Evolutionary conservation across 345 rosid genomes (phyloP).

Genomic region (Gossypium bickii): DNA sequence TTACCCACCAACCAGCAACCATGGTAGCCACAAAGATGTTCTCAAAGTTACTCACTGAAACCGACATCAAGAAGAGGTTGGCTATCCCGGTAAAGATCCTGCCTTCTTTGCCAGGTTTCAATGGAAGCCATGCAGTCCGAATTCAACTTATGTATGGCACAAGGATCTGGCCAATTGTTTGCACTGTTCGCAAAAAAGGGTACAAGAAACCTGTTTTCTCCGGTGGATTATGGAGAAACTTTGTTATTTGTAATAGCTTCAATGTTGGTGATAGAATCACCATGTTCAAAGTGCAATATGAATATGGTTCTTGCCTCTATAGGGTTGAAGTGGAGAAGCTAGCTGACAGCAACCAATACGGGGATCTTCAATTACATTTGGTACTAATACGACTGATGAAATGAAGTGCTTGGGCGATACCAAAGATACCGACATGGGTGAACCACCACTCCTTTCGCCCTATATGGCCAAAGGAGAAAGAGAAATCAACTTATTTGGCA

Average conservation of each 20-base stretch:
- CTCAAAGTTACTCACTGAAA: neutral
- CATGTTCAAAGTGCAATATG: neutral
- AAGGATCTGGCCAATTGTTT: neutral
- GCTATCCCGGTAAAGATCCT: neutral
- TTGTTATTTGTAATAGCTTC: neutral
- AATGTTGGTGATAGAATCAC: neutral
- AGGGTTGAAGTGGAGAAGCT: neutral
- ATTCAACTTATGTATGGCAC: neutral
- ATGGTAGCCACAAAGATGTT: neutral
- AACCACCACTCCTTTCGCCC: neutral
- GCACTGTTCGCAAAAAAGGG: neutral
- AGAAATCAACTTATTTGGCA: neutral
- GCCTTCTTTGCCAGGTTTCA: neutral
- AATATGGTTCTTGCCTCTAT: neutral
- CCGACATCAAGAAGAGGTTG: neutral
- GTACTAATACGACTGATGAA: neutral
- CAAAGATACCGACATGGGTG: neutral
- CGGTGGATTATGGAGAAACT: neutral
- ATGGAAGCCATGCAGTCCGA: neutral
- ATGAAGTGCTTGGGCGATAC: neutral
- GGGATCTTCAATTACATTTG: too few relatives aligned
- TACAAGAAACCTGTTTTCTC: conserved; percentile 11
- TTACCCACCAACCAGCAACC: too few relatives aligned
- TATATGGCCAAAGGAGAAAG: neutral
- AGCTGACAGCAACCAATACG: too few relatives aligned